Base-by-base conservation (phyloP, 83 land plant genomes). In the Picea abies region DNA sequence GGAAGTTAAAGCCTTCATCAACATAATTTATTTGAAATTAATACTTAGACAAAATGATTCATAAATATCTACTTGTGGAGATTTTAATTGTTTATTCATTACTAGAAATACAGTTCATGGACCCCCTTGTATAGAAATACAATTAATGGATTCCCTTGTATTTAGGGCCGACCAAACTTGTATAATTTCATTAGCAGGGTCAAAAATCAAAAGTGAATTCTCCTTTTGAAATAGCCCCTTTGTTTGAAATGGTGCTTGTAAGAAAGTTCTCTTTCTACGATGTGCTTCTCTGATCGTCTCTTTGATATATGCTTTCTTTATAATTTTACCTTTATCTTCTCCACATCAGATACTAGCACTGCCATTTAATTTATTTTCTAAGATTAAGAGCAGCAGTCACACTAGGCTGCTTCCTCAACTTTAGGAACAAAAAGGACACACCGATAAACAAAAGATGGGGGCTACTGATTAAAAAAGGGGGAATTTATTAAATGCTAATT, bases 101-200 rank as follows among this genome's bases (percentile, higher is more conserved):
- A 52, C 77, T 44, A 73, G 56, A 73, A 47, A 73, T 47, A n/a
- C 58, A 73, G 29, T 47, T 73, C 47, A 41, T 14, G 19, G 44
- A 72, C 20, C 41, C 10, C 52, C 47, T 39, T 20, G 20, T 44
- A 20, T 72, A 73, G 56, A 73, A 47, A 73, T 73, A n/a, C 58
- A 73, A 15, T 47, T 73, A 22, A n/a, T 4, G 19, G 44, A 72
- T 41, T 72, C n/a, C 52, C 47, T 39, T 39, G 17, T n/a, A 20
- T 72, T 72, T n/a, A 72, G 56, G 25, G n/a, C 52, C 29, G 12
- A 73, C 77, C 11, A 41, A 73, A 73, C 76, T 72, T 35, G 44
- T 72, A 72, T 9, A 44, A 41, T 39, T 72, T n/a, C 52, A 39
- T n/a, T 20, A 44, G 76, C 9, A 10, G n/a, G 47, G 76, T 22